Evolutionary conservation across 2,329 filamentous ascomycete species (phyloP).

Genomic region (Lachnum nothofagi): DNA sequence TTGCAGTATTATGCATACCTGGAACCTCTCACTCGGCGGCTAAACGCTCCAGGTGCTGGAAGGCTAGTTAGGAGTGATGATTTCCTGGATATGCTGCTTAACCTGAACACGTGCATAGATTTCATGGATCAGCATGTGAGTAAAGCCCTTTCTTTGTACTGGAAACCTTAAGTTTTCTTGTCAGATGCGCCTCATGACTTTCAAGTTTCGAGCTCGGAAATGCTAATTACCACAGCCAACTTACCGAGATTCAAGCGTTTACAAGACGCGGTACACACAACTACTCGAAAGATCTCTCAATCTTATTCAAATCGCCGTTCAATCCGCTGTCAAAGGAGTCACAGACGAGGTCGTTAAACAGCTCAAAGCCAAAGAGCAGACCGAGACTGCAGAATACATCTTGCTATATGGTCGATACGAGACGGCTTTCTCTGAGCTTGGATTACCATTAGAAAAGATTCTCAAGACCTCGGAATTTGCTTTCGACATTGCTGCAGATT

Average conservation of each 20-base stretch:
- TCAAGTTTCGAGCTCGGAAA: neutral
- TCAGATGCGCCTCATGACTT: too few species aligned
- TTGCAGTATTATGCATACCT: conserved; percentile 93
- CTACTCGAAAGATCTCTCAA: conserved; percentile 65
- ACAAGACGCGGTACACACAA: conserved; percentile 80
- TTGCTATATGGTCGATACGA: conserved; percentile 65
- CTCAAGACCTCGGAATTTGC: conserved; percentile 28
- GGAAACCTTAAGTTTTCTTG: too few species aligned
- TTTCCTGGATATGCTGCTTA: conserved; percentile 82
- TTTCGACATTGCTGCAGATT: conserved; percentile 63
- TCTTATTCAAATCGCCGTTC: conserved; percentile 42
- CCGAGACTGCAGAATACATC: conserved; percentile 67
- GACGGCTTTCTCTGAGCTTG: conserved; percentile 48
- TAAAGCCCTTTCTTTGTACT: conserved; percentile 4
- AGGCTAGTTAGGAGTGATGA: conserved; percentile 77
- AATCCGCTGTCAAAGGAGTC: conserved; percentile 42
- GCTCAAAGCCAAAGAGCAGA: conserved; percentile 59
- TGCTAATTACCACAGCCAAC: conserved; percentile 50
- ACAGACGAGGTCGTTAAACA: conserved; percentile 57
- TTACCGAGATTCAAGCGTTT: conserved; percentile 82
- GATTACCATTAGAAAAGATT: conserved; percentile 59
- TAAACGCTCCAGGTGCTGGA: conserved; percentile 87
- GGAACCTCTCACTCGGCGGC: conserved; percentile 79
- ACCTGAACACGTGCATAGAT: conserved; percentile 81
- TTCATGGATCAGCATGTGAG: conserved; percentile 86